Percentiles rank a stretch among this genome's conserved stretches.
phyloP scores from a whole-genome alignment of 495 filamentous ascomycete species.

The Amphirosellinia nigrospora region DNA sequence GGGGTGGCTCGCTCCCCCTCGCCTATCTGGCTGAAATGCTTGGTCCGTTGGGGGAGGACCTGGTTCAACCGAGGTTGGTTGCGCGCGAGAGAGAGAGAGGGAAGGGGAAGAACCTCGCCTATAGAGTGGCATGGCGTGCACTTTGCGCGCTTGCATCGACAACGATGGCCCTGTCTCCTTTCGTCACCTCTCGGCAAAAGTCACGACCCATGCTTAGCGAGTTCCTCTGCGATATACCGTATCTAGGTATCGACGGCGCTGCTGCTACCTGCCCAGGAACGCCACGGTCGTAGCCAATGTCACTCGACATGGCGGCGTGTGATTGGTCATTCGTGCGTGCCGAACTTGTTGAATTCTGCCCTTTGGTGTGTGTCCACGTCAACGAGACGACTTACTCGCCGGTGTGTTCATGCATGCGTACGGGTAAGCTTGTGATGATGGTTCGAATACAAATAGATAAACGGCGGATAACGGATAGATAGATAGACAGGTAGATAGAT shows the following conservation, averaged over 20 bases:
- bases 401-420: neutral
- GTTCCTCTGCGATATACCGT: neutral
- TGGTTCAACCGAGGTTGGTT: neutral
- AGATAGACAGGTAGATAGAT: no score
- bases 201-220: neutral
- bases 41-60: neutral
- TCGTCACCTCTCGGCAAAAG: neutral
- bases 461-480: neutral
- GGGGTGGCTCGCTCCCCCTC: neutral
- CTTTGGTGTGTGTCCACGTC: conserved; percentile 1
- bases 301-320: conserved; percentile 18
- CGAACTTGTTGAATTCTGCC: conserved; percentile 10
- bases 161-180: neutral
- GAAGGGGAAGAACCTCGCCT: neutral
- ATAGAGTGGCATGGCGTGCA: neutral
- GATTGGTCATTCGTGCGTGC: conserved; percentile 7
- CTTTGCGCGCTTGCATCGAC: conserved; percentile 2
- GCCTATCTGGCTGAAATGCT: conserved; percentile 11
- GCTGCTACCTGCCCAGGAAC: conserved; percentile 12
- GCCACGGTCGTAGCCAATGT: conserved; percentile 23
- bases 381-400: conserved; percentile 2
- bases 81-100: neutral
- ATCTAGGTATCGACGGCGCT: neutral
- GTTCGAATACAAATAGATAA: neutral
- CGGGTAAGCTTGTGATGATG: neutral